These are phyloP conservation scores for Brettanomyces nanus DNA, from an alignment of 805 yeast genomes.

Conservation along the genomic window DNA sequence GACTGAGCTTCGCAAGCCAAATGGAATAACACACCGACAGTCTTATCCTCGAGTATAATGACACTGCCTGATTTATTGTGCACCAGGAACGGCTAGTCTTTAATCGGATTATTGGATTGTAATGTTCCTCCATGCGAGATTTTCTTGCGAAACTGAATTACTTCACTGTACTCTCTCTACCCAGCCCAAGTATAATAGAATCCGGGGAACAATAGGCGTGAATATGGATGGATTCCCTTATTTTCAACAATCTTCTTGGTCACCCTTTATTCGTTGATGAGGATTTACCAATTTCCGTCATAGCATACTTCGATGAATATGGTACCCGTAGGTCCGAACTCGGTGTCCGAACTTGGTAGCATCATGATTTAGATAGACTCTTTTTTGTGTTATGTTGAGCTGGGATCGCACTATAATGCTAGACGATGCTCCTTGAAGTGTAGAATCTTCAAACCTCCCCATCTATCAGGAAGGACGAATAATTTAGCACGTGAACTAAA, in stretches of 20 bases:
- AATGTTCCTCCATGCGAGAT: conserved; percentile 8
- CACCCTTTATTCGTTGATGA: conserved; percentile 23
- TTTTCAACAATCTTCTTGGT: no score
- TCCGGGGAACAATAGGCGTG: no score
- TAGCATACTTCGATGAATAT: conserved; percentile 30
- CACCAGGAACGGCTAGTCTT: conserved; percentile 35
- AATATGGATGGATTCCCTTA: no score
- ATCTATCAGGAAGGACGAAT: no score
- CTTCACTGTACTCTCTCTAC: no score
- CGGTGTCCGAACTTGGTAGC: conserved; percentile 4
- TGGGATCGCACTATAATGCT: no score
- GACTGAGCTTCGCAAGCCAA: conserved; percentile 24
- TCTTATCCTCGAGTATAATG: conserved; percentile 23
- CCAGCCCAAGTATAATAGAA: no score
- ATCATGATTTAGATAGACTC: no score
- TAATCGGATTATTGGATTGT: conserved; percentile 13
- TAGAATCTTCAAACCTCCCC: no score
- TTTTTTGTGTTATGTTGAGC: no score
- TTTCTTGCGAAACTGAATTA: conserved; percentile 11
- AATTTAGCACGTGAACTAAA: no score
- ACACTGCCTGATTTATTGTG: conserved; percentile 34
- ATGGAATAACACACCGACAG: conserved; percentile 28
- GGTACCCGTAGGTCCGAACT: conserved; percentile 22
- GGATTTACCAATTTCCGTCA: conserved; percentile 18
- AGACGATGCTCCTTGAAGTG: no score